Evolutionary conservation across 176 grass and related monocot genomes (phyloP), one percentile per base, ranked within the genome.

Genomic region (Bolboschoenus planiculmis): DNA sequence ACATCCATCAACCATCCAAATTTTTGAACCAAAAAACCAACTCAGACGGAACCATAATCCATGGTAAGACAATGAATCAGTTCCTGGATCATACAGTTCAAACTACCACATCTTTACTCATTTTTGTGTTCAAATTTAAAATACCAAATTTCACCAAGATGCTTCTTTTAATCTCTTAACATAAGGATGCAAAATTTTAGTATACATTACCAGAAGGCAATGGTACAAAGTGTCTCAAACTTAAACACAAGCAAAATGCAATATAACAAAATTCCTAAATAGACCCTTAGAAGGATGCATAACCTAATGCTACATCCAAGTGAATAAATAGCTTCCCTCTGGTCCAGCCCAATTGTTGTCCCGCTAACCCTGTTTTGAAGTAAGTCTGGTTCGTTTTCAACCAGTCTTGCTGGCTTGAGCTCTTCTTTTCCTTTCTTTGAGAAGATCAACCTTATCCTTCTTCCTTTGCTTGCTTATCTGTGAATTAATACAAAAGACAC

Each of bases 371-470:
- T 10, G 0, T 24, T 1, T 47, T 15, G 18, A 47, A 54, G 7
- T 42, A 78, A 18, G 5, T 1, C 5, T n/a, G 50, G 5, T 29
- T 24, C 80, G 27, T 68, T 91, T 79, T 64, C 24, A 82, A 23
- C 81, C 79, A 24, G 78, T 75, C 44, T 83, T 78, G 33, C 83
- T 81, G 23, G 88, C 65, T n/a, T 86, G 77, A 1, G 85, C 89
- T 16, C 90, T 90, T 83, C 85, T 97, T 79, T 97, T 97, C 75
- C 94, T 90, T 60, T 88, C 83, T 72, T 90, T 91, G 21, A 97
- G 91, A 74, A 85, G 31, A 23, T 87, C 84, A 16, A 97, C 67
- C 31, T 88, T 91, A 1, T 29, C 39, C 29, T 56, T 86, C 27
- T 93, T 88, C 79, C 86, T 90, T 57, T 87, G 78, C 30, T 87